A percentile compares a stretch with the other conserved stretches of the same genome.
Conservation (phyloP, 345 rosid species). For the Citrus trifoliata region DNA sequence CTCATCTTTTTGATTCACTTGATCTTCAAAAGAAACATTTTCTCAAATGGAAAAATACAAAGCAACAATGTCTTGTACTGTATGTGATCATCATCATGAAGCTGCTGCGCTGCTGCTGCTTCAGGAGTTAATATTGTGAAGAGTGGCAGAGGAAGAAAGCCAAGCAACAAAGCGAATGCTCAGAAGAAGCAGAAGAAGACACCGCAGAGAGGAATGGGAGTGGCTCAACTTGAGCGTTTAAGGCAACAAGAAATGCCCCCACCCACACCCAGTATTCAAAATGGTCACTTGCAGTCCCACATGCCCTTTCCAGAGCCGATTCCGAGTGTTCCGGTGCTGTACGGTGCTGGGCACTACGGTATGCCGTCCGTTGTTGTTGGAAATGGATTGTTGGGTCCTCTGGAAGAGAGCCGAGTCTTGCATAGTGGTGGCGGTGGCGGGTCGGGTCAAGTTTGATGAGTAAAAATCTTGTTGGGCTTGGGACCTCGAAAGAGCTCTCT, state of each 20-base stretch:
- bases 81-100: background rate
- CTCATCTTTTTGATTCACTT: background rate
- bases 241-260: constrained; percentile 34
- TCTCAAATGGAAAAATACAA: background rate
- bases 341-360: constrained; percentile 30
- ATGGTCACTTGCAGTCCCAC: background rate
- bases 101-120: too few species aligned
- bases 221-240: constrained; percentile 61
- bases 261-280: background rate
- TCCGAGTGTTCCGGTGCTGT: constrained; percentile 29
- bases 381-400: constrained; percentile 24
- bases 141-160: constrained; percentile 7
- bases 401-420: constrained; percentile 15
- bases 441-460: constrained; percentile 38
- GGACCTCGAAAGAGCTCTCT: constrained; percentile 78
- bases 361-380: constrained; percentile 11
- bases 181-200: constrained; percentile 63
- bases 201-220: constrained; percentile 74
- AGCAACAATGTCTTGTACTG: background rate
- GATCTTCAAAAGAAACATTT: background rate
- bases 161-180: constrained; percentile 17
- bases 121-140: too few species aligned
- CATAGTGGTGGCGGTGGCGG: constrained; percentile 21
- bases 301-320: constrained; percentile 12
- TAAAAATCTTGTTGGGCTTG: constrained; percentile 32